A percentile compares a stretch with the other conserved stretches of the same genome.
phyloP scores from a whole-genome alignment of 2,329 filamentous ascomycete species.

The Fusarium tanahbumbuense region DNA sequence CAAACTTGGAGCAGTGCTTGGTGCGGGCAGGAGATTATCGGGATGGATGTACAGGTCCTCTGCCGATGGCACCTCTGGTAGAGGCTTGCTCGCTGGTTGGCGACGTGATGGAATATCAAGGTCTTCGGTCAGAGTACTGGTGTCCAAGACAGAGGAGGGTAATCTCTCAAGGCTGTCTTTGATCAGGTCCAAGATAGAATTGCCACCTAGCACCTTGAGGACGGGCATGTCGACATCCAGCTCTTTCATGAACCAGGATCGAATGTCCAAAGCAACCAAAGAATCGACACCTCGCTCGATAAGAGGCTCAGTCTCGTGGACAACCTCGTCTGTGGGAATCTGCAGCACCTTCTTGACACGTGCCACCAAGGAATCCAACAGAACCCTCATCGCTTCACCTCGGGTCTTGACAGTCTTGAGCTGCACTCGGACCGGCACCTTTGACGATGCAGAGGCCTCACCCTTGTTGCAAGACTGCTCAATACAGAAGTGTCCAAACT shows the following conservation, averaged over 20 bases:
- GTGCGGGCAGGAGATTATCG: too few relatives aligned
- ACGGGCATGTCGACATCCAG: constrained; percentile 53
- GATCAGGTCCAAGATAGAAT: too few relatives aligned
- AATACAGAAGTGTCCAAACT: neutral
- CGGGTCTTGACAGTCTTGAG: too few relatives aligned
- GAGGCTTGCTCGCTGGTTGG: neutral
- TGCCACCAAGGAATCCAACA: neutral
- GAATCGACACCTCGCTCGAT: constrained; percentile 47
- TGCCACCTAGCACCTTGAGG: neutral
- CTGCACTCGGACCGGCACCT: neutral
- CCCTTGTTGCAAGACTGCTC: neutral
- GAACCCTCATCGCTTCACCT: neutral
- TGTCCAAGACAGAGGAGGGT: neutral
- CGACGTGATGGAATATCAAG: neutral
- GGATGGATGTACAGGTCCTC: neutral
- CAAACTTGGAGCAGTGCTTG: neutral
- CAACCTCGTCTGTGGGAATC: neutral
- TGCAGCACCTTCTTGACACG: constrained; percentile 1
- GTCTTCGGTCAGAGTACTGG: neutral
- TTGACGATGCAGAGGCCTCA: neutral
- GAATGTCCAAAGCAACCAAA: constrained; percentile 52
- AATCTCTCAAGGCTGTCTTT: neutral
- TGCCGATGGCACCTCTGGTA: neutral
- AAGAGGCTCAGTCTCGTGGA: neutral
- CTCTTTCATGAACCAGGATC: constrained; percentile 63